Base-by-base conservation (phyloP, 2,329 filamentous ascomycete genomes). In the Eutypella sp. region DNA sequence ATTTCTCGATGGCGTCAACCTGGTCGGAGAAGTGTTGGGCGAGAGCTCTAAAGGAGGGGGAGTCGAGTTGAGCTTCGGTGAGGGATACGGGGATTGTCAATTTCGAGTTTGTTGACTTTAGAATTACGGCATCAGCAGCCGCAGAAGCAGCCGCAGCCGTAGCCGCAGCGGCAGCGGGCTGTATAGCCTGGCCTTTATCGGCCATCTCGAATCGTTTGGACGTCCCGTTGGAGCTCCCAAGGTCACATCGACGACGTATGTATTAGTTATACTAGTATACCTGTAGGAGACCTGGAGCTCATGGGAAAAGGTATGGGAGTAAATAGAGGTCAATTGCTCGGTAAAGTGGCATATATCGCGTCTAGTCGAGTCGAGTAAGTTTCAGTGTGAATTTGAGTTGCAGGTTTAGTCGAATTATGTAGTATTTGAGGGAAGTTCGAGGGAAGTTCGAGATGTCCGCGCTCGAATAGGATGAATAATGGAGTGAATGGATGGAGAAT, bases 41-140 rank as follows among this genome's bases (percentile, higher is more conserved):
- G 19, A 88, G 88, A 40, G 91, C 89, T 54, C 93, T 89, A 67
- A 97, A 97, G 29, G 91, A 95, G 22, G 93, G 93, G 33, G 91
- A 96, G 69, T 99, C 93, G 71, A 97, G 86, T 18, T 90, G 87
- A 42, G 93, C 93, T 78, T 99, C 93, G 70, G 92, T 93, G 57
- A 97, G 78, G 50, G 84, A 84, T 29, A 97, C 91, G 38, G 93
- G 89, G 47, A 81, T 74, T 25, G 72, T 67, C 42, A 58, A 45
- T 44, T 56, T 63, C 18, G 52, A 25, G n/a, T 45, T 41, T 33
- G 48, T 42, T 16, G 41, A 34, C 33, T n/a, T n/a, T n/a, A n/a
- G n/a, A n/a, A n/a, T n/a, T n/a, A n/a, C n/a, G n/a, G n/a, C n/a
- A n/a, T n/a, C n/a, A n/a, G n/a, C n/a, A n/a, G 52, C 24, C 19